A percentile compares a stretch with the other conserved stretches of the same genome.
phyloP scores from a whole-genome alignment of 2,329 filamentous ascomycete genomes.

The Ploettnerulaceae sp. region DNA sequence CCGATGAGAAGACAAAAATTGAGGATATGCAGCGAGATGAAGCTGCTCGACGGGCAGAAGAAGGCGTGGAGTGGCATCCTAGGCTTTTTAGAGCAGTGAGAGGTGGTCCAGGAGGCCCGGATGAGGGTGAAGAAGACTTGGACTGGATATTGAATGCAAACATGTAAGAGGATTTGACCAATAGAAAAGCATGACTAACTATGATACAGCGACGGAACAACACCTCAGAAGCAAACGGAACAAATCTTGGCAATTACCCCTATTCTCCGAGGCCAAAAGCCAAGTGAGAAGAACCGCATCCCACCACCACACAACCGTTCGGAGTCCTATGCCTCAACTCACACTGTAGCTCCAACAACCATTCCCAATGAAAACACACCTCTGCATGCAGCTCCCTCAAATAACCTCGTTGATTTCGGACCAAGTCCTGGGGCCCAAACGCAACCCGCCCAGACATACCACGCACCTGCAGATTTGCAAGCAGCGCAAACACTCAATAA shows the following conservation, averaged over 20 bases:
- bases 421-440: background rate
- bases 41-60: conserved; percentile 71
- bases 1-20: conserved; percentile 92
- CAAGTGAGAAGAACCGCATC: conserved; percentile 47
- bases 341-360: conserved; percentile 8
- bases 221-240: conserved; percentile 65
- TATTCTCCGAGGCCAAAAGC: conserved; percentile 71
- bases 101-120: conserved; percentile 62
- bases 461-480: conserved; percentile 24
- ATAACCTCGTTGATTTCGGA: background rate
- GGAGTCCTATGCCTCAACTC: conserved; percentile 14
- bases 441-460: conserved; percentile 7
- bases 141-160: conserved; percentile 92
- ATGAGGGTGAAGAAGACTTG: conserved; percentile 81
- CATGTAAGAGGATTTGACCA: conserved; percentile 54
- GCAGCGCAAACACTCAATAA: conserved; percentile 26
- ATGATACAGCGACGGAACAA: conserved; percentile 50
- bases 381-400: conserved; percentile 1
- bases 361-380: conserved; percentile 8
- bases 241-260: conserved; percentile 86
- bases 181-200: conserved; percentile 9
- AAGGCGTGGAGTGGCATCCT: conserved; percentile 82
- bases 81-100: conserved; percentile 75
- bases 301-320: conserved; percentile 39
- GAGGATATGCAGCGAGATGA: conserved; percentile 90